Evolutionary conservation across 2,329 filamentous ascomycete species (phyloP).

Genomic region (Lecanoromycetidae sp.): DNA sequence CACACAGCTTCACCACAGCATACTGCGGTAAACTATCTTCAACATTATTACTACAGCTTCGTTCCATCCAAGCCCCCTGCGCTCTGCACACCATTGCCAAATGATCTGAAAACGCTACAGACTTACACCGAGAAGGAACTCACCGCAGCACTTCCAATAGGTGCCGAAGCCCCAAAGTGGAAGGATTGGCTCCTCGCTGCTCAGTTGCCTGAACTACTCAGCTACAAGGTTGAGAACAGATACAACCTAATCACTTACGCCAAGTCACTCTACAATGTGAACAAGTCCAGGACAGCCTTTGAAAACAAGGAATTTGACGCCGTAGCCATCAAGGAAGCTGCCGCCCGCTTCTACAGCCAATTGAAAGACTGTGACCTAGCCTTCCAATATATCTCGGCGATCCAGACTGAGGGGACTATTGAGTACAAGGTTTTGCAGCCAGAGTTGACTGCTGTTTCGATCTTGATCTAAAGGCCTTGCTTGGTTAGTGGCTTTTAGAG

Average conservation of each 20-base stretch:
- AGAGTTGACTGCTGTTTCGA: conserved; percentile 14
- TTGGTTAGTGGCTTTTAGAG: too few species aligned
- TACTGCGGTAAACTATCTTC: conserved; percentile 41
- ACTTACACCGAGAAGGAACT: conserved; percentile 26
- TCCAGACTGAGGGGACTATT: conserved; percentile 5
- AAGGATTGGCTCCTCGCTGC: conserved; percentile 38
- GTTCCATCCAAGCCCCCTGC: conserved; percentile 30
- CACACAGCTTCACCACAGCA: conserved; percentile 41
- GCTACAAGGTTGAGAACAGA: conserved; percentile 32
- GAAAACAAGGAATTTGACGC: conserved; percentile 2
- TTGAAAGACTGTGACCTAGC: background rate
- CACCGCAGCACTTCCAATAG: conserved; percentile 32
- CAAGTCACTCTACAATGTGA: conserved; percentile 11
- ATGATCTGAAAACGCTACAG: conserved; percentile 19
- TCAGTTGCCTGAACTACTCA: conserved; percentile 37
- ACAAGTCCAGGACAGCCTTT: conserved; percentile 3
- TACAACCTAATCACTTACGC: conserved; percentile 34
- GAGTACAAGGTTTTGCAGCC: conserved; percentile 18
- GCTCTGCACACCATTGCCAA: conserved; percentile 11
- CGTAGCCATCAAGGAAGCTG: conserved; percentile 5
- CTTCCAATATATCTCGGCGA: conserved; percentile 7
- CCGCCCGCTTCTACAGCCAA: conserved; percentile 13
- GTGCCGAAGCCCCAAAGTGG: conserved; percentile 23
- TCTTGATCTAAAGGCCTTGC: conserved; percentile 15
- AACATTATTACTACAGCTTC: conserved; percentile 40